Base-by-base conservation (phyloP, 179 eudicot genomes). In the Beta corolliflora region DNA sequence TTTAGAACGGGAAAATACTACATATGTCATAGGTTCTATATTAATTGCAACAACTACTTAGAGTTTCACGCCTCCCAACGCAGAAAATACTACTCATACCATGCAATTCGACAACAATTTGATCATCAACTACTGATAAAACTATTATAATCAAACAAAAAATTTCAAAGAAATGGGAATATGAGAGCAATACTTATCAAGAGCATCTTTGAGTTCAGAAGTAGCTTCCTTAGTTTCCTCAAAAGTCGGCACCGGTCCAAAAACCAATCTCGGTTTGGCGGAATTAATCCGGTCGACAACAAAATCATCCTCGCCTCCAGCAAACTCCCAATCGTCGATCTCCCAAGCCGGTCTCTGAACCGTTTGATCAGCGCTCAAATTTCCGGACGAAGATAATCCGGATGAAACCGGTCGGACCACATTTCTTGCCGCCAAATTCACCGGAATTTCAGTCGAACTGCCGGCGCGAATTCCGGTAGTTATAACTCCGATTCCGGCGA, bases 151-250 rank as follows among this genome's bases (percentile, higher is more conserved):
- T 15, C 19, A 53, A 29, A 8, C 21, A 3, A 21, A 50, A 3
- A 25, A 21, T 52, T 1, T 48, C 0, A n/a, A 10, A 50, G 5
- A 5, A 29, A 72, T 63, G 63, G 1, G 31, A 65, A 41, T 53
- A 7, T 5, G 58, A 74, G 2, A 4, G 21, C 61, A 48, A 48
- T 89, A 94, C 98, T 88, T 80, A 2, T 91, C 92, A 53, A 94
- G 91, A 72, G 92, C 93, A 54, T 84, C 90, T 68, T 85, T 85
- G n/a, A 94, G 93, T 75, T 94, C 94, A 76, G 78, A 77, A 82
- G 98, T 92, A 53, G 98, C 98, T 72, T 86, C 91, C 79, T 85
- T 83, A 9, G 97, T 89, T 60, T 94, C 98, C 45, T 90, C 83
- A 53, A 90, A 46, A 54, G 81, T 84, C 15, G 97, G 98, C 9